Evolutionary conservation across 2,329 filamentous ascomycete genomes (phyloP).

Genomic region (Hypoxylon sp.): DNA sequence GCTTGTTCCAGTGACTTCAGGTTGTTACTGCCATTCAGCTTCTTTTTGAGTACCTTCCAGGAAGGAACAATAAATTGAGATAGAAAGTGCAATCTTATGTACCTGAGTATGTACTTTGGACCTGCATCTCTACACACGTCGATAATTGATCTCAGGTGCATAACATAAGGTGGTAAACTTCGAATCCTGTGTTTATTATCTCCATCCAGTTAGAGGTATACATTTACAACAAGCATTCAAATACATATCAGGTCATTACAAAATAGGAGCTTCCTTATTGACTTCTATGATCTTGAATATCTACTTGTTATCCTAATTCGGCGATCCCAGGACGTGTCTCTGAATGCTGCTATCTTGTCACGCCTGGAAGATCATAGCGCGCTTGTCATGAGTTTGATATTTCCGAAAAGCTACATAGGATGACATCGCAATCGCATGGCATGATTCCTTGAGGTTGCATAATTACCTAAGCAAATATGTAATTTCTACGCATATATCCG

Average conservation of each 20-base stretch:
- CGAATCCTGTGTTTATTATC: background rate
- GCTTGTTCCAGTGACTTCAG: slow-evolving; percentile 14
- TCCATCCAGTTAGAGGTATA: background rate
- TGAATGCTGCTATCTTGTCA: slow-evolving; percentile 8
- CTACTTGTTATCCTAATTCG: slow-evolving; percentile 14
- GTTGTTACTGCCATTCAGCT: slow-evolving; percentile 17
- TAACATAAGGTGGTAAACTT: background rate
- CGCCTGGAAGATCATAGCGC: slow-evolving; percentile 4
- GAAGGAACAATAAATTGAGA: slow-evolving; percentile 1
- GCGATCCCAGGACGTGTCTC: slow-evolving; percentile 14
- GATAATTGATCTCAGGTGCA: too few relatives aligned
- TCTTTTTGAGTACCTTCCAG: slow-evolving; percentile 2
- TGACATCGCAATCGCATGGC: slow-evolving; percentile 7
- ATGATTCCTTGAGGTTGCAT: slow-evolving; percentile 15
- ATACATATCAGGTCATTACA: background rate
- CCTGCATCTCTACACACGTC: background rate
- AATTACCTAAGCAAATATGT: background rate
- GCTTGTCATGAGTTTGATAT: slow-evolving; percentile 12
- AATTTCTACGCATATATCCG: slow-evolving; percentile 18
- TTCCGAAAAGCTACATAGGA: slow-evolving; percentile 28
- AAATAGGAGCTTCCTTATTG: background rate
- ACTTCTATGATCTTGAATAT: background rate
- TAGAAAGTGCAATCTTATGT: background rate
- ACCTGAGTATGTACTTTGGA: background rate
- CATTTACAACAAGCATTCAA: background rate